These are phyloP conservation scores for Mychonastes homosphaera DNA, from an alignment of 139 green algal species.

Conservation along the genomic window DNA sequence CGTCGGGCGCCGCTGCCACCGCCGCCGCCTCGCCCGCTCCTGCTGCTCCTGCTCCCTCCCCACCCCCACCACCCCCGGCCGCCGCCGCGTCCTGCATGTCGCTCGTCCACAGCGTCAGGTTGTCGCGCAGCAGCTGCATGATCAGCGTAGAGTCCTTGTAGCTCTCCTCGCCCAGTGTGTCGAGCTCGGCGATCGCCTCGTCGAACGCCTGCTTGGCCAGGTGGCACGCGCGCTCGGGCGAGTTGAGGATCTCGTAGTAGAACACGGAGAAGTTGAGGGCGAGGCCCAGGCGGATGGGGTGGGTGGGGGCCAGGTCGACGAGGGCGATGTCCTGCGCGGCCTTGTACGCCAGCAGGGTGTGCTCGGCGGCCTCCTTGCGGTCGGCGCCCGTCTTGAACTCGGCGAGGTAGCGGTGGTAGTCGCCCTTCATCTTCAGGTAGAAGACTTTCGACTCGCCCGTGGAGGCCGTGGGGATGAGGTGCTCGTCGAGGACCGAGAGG, in stretches of 20 bases:
- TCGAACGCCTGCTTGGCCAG: constrained; percentile 98
- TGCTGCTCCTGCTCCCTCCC: constrained; percentile 4
- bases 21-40: background rate
- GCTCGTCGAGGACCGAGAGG: constrained; percentile 84
- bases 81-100: constrained; percentile 78
- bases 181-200: constrained; percentile 95
- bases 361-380: constrained; percentile 87
- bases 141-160: constrained; percentile 99
- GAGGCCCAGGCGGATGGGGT: constrained; percentile 95
- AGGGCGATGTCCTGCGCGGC: constrained; percentile 93
- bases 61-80: constrained; percentile 6
- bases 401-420: constrained; percentile 96
- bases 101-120: constrained; percentile 96
- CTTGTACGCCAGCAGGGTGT: constrained; percentile 95
- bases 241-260: constrained; percentile 99
- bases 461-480: constrained; percentile 88
- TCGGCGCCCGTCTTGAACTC: constrained; percentile 92
- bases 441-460: constrained; percentile 95
- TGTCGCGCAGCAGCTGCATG: constrained; percentile 98
- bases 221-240: constrained; percentile 89
- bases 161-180: constrained; percentile 93
- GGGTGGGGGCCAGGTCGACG: constrained; percentile 86
- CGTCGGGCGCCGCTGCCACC: too few species aligned
- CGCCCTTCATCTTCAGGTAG: constrained; percentile 81
- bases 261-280: constrained; percentile 99